phyloP scores from a whole-genome alignment of 495 filamentous ascomycete genomes.

The Aspergillus olivimuriae region DNA sequence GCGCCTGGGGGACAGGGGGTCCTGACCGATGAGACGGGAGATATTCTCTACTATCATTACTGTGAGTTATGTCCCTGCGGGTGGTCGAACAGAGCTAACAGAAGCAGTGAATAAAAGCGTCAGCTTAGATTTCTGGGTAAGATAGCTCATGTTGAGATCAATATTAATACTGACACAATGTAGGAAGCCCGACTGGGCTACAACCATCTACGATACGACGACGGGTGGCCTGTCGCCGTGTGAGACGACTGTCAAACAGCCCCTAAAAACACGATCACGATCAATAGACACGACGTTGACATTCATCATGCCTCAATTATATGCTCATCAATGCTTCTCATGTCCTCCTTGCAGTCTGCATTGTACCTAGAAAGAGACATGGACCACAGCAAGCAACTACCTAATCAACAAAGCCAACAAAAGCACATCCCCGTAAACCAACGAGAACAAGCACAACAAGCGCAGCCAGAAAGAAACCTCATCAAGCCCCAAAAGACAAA shows the following conservation, averaged over 20 bases:
- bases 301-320: not conserved
- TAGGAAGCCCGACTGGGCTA: conserved; percentile 41
- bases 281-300: not conserved
- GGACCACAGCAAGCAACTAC: not conserved
- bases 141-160: conserved; percentile 2
- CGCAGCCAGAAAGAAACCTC: not conserved
- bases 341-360: too few relatives aligned
- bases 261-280: not conserved
- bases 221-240: conserved; percentile 36
- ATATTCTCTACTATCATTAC: conserved; percentile 45
- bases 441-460: not conserved
- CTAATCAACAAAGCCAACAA: not conserved
- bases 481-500: not conserved
- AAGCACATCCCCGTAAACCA: not conserved
- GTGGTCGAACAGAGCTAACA: conserved; percentile 1
- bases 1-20: conserved; percentile 42
- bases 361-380: not conserved
- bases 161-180: conserved; percentile 6
- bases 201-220: conserved; percentile 33
- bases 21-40: conserved; percentile 24
- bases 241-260: not conserved
- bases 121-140: conserved; percentile 33
- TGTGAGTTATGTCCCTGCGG: conserved; percentile 21
- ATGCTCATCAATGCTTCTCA: too few relatives aligned
- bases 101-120: conserved; percentile 35